phyloP scores from a whole-genome alignment of 345 rosid species.

The Lepidium didymum region DNA sequence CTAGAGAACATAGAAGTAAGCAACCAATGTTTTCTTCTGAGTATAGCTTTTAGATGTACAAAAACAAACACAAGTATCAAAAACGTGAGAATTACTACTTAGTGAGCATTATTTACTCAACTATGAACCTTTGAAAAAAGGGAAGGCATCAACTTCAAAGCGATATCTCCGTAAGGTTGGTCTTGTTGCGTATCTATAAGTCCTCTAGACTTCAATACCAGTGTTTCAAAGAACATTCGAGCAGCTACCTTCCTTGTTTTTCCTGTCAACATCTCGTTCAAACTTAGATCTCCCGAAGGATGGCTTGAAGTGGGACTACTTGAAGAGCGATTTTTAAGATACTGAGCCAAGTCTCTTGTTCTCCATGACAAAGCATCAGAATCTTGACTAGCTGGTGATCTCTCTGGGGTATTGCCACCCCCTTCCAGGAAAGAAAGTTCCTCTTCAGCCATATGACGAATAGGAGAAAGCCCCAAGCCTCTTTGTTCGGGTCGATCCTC shows the following conservation, averaged over 20 bases:
- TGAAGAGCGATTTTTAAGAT: slow-evolving; percentile 45
- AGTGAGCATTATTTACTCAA: slow-evolving; percentile 20
- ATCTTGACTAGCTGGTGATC: slow-evolving; percentile 41
- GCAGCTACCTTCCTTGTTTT: slow-evolving; percentile 64
- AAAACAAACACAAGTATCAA: too few relatives aligned
- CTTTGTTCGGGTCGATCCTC: slow-evolving; percentile 25
- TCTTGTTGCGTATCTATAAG: slow-evolving; percentile 64
- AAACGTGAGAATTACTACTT: too few relatives aligned
- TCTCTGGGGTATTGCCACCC: slow-evolving; percentile 38
- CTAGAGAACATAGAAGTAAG: too few relatives aligned
- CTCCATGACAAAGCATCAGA: slow-evolving; percentile 48
- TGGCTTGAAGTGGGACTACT: slow-evolving; percentile 26
- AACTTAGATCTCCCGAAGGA: slow-evolving; percentile 39
- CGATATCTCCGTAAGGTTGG: slow-evolving; percentile 55
- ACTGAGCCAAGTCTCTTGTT: slow-evolving; percentile 74
- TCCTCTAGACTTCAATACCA: slow-evolving; percentile 80
- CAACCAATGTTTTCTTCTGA: too few relatives aligned
- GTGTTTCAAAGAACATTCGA: slow-evolving; percentile 54
- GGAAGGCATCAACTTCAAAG: slow-evolving; percentile 40
- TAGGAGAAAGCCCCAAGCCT: slow-evolving; percentile 40
- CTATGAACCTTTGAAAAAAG: slow-evolving; percentile 36
- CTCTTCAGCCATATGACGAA: slow-evolving; percentile 45
- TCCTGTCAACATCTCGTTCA: slow-evolving; percentile 52
- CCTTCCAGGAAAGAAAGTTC: slow-evolving; percentile 65
- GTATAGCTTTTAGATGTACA: too few relatives aligned